Evolutionary conservation across 352 stramenopile genomes (phyloP).

Genomic region (Stephanocyclus meneghinianus): DNA sequence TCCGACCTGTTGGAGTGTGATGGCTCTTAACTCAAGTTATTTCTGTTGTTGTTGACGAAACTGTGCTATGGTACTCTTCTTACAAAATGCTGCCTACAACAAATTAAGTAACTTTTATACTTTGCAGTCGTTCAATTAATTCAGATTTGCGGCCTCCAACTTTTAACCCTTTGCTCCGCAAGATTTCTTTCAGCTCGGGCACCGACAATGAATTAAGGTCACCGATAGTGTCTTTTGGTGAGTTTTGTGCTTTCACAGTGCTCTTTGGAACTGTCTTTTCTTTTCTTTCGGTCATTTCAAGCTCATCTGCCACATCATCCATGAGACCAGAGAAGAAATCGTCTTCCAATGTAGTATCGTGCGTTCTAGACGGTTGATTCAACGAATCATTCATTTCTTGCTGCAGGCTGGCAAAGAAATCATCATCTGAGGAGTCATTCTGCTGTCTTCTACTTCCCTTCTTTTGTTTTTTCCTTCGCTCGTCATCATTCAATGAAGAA

Average conservation of each 20-base stretch:
- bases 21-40: no score
- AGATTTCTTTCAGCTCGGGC: constrained; percentile 66
- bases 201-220: constrained; percentile 52
- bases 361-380: constrained; percentile 15
- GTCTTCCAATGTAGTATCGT: constrained; percentile 36
- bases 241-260: background rate
- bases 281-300: constrained; percentile 16
- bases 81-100: background rate
- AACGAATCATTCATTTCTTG: constrained; percentile 54
- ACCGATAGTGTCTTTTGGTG: constrained; percentile 14
- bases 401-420: constrained; percentile 73
- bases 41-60: no score
- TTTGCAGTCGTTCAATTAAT: constrained; percentile 62
- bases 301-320: constrained; percentile 38
- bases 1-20: no score
- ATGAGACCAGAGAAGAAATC: constrained; percentile 67
- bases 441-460: background rate
- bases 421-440: constrained; percentile 44
- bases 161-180: constrained; percentile 62
- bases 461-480: background rate
- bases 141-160: constrained; percentile 74
- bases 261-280: background rate
- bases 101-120: background rate
- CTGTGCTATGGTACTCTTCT: no score
- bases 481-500: constrained; percentile 6